phyloP scores from a whole-genome alignment of 768 basidiomycete genomes.

The Tephrocybe sp. region DNA sequence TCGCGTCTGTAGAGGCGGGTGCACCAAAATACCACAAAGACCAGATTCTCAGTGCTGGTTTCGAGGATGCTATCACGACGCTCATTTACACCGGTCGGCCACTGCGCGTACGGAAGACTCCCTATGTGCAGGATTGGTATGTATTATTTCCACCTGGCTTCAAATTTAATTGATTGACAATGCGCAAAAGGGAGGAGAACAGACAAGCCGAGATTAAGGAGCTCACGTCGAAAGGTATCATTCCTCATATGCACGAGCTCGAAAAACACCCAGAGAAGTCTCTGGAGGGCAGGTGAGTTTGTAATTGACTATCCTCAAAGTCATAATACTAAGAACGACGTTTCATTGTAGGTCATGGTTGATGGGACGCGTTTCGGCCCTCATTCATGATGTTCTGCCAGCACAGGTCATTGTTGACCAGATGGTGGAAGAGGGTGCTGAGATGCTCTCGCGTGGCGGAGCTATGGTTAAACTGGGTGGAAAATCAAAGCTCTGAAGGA shows the following conservation, averaged over 20 bases:
- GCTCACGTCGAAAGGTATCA: constrained; percentile 77
- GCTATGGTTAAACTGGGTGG: constrained; percentile 32
- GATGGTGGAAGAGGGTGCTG: constrained; percentile 54
- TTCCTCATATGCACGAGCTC: constrained; percentile 71
- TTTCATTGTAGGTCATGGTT: constrained; percentile 53
- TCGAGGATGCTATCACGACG: constrained; percentile 81
- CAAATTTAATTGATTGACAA: neutral
- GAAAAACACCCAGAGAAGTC: constrained; percentile 82
- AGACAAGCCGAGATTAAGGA: constrained; percentile 78
- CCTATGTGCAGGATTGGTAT: constrained; percentile 83
- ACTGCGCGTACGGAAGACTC: constrained; percentile 78
- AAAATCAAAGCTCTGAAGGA: constrained; percentile 48
- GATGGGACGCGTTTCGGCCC: constrained; percentile 77
- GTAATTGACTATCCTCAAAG: neutral
- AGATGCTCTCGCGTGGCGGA: constrained; percentile 32
- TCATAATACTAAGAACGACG: neutral
- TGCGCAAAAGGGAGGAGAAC: constrained; percentile 61
- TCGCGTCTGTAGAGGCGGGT: constrained; percentile 75
- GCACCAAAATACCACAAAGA: constrained; percentile 88
- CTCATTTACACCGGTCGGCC: constrained; percentile 89
- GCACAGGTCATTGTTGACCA: constrained; percentile 81
- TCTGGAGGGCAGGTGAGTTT: constrained; percentile 43
- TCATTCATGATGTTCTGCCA: constrained; percentile 74
- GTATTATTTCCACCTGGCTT: constrained; percentile 19
- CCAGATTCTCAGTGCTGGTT: constrained; percentile 62